Base-by-base conservation (phyloP, 1,284 basidiomycete genomes). In the Pseudomicrostroma phylloplanum region DNA sequence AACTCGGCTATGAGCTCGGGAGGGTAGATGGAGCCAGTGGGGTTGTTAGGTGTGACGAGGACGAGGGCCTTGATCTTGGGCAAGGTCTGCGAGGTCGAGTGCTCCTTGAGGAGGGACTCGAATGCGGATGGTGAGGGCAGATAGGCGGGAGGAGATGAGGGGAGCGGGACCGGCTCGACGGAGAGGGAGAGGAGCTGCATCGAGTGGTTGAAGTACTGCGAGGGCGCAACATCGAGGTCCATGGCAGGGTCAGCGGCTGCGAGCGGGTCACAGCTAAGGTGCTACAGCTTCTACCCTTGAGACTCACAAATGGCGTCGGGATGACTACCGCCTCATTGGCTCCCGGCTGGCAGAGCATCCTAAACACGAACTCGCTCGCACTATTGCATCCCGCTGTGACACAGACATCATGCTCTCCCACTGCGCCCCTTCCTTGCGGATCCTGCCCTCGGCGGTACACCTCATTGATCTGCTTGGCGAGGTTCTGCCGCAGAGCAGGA, bases 11-110 rank as follows among this genome's bases (percentile, higher is more conserved):
- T 80, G 17, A 89, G 81, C 0, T 79, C 74, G 0, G 85, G 82
- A 0, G 87, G 79, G 72, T 91, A 92, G 2, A 86, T 84, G 0
- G 87, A 86, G 1, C 91, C 91, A 0, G 90, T 92, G 0, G 84
- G 82, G 61, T 89, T 90, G 68, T 66, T 79, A 1, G 80, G 80
- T 9, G 79, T 78, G 25, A 69, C 68, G 12, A 67, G 62, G 0
- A 88, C 85, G 19, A 91, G 86, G 1, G 92, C 84, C 2, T 87
- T 85, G 61, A 73, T 70, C 15, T 41, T 12, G 3, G 57, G 49
- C 19, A 26, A 4, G 58, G 91, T 88, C 0, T 87, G 89, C 65
- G 83, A 84, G 0, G 87, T 89, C 55, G 51, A 26, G 23, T 85
- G 0, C 81, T 62, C 0, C 83, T 86, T 62, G 88, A 86, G 21